A percentile compares a stretch with the other conserved stretches of the same genome.
Conservation (phyloP, 2,329 filamentous ascomycete genomes). For the Penicillium sp. region DNA sequence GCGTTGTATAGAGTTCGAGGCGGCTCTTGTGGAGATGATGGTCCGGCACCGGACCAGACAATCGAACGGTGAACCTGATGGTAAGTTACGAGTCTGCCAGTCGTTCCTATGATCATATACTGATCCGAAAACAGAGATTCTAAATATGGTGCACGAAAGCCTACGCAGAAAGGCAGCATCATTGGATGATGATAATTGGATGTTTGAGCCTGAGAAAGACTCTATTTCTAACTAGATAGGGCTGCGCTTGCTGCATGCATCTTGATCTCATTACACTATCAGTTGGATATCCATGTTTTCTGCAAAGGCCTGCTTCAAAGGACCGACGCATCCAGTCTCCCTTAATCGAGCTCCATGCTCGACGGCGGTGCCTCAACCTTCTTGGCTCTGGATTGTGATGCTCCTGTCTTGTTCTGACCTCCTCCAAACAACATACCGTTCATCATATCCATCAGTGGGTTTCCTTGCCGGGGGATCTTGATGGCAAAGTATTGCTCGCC, state of each 20-base stretch:
- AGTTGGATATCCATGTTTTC: constrained; percentile 10
- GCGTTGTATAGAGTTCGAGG: constrained; percentile 41
- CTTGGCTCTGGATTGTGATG: constrained; percentile 44
- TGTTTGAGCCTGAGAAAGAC: constrained; percentile 72
- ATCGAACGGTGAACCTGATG: constrained; percentile 61
- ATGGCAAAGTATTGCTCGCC: constrained; percentile 98
- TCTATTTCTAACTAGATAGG: constrained; percentile 23
- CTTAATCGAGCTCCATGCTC: constrained; percentile 45
- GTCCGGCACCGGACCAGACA: constrained; percentile 45
- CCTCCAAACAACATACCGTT: constrained; percentile 81
- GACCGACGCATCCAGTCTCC: neutral
- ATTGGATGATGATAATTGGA: constrained; percentile 82
- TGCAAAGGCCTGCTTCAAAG: neutral
- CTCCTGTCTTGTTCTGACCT: constrained; percentile 28
- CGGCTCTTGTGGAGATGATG: constrained; percentile 45
- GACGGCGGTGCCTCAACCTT: constrained; percentile 47
- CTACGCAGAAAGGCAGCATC: constrained; percentile 69
- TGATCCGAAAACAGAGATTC: constrained; percentile 53
- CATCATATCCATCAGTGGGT: constrained; percentile 98
- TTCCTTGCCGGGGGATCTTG: constrained; percentile 80
- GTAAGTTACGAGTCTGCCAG: constrained; percentile 43
- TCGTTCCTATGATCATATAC: neutral
- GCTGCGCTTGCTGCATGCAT: constrained; percentile 9
- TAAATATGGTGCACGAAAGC: constrained; percentile 67
- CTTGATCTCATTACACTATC: constrained; percentile 16